Base-by-base conservation (phyloP, 495 filamentous ascomycete genomes). In the Aspergillus sclerotiicarbonarius region DNA sequence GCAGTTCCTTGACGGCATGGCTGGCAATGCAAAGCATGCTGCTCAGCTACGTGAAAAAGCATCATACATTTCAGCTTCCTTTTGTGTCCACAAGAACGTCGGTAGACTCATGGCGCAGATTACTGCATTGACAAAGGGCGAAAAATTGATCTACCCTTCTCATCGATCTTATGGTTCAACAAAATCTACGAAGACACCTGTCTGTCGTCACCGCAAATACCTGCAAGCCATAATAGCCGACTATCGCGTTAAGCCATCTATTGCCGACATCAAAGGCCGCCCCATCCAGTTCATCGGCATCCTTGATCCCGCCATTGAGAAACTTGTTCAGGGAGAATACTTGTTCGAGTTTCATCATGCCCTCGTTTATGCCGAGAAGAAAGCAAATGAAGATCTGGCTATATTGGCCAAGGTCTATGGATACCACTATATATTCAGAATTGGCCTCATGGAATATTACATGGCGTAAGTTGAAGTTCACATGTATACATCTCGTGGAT, bases 361-460 rank as follows among this genome's bases (percentile, higher is more conserved):
- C 4, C 61, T 68, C 51, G 41, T 68, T 33, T 0, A 10, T 0
- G 56, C 54, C 20, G 63, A 68, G 46, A 61, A 39, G 20, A 56
- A 51, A 15, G 63, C 62, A 12, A 63, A 68, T 32, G 58, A 58
- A 15, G 46, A 68, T 18, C 63, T 68, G 31, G 52, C 52, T 41
- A 56, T 16, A 49, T 47, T n/a, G 21, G 55, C 50, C 8, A 49
- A 51, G 30, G 45, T 59, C 19, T 68, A 60, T 45, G 66, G 63
- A 10, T 68, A 68, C 29, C 66, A 68, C 39, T 58, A 57, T 37
- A 55, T 68, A 20, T 64, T 68, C 59, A 59, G 63, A 43, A 54
- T 52, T 53, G 63, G 66, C 20, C 61, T 68, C 30, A 57, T 54
- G 9, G 39, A 66, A 46, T 68, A 68, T 21, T 63, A 61, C 58